Evolutionary conservation across 495 filamentous ascomycete species (phyloP), one percentile per base, ranked within the genome.

Genomic region (Penicillium cataractarum): DNA sequence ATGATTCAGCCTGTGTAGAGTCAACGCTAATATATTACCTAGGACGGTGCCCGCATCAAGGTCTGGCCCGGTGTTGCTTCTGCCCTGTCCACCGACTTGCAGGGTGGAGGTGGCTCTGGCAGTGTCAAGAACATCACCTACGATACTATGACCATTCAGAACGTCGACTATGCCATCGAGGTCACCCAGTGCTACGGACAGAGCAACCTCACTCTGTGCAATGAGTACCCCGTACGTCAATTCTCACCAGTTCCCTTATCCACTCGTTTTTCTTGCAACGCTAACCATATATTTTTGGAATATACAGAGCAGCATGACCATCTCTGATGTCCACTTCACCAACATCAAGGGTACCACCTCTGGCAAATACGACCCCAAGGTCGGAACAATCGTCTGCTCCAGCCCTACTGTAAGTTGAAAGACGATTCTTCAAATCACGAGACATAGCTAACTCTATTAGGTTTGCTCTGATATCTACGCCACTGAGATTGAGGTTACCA

Each of bases 31-130:
- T 9, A 13, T 0, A 21, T 31, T n/a, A 31, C 51, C 24, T 40
- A 80, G 76, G 82, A 90, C 63, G 87, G 87, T 51, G 88, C 87
- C 9, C 86, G 88, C 44, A 90, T 90, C 75, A 90, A 91, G 75
- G 86, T 88, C 65, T 89, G 87, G 87, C 86, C 87, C 2, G 85
- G 85, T 46, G 69, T 76, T 21, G 68, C 78, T 17, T 78, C 79
- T 19, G 80, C 71, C 1, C 65, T 86, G 24, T 83, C 78, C 6
- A 80, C 78, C 22, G 84, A 87, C 58, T 79, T 89, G 2, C 84
- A 87, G 69, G 86, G 85, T 27, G 86, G 86, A 22, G 86, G 86
- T 13, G 86, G 86, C 19, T 72, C 68, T 2, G 86, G 86, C 37
- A 69, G 67, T 37, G 84, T 87, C 35, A 76, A 75, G 46, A 84